Percentiles rank a stretch among this genome's conserved stretches.
These are phyloP conservation scores for Annulohypoxylon maeteangense DNA, from an alignment of 495 filamentous ascomycete genomes.

Conservation along the genomic window DNA sequence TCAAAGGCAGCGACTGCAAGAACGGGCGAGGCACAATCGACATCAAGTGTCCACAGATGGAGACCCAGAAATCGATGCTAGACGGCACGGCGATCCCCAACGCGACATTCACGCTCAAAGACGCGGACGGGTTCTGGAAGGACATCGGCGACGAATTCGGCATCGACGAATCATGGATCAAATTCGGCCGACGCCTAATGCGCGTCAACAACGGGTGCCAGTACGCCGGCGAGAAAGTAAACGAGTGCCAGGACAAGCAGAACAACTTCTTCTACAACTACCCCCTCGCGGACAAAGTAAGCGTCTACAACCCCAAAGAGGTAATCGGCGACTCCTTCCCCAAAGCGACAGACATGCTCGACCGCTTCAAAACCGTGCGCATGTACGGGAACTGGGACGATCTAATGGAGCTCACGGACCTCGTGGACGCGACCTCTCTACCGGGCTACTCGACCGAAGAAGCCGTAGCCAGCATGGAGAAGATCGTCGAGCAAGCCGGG, in stretches of 20 bases:
- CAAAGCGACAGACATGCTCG: background rate
- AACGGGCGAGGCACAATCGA: background rate
- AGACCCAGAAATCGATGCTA: background rate
- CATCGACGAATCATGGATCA: slow-evolving; percentile 3
- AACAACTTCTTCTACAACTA: slow-evolving; percentile 12
- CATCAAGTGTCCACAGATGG: background rate
- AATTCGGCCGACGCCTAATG: background rate
- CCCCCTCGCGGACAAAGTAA: background rate
- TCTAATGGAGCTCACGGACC: background rate
- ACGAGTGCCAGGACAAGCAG: slow-evolving; percentile 1
- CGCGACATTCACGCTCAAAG: background rate
- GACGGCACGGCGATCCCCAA: slow-evolving; percentile 2
- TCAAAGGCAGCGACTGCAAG: slow-evolving; percentile 1
- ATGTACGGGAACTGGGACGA: slow-evolving; percentile 1
- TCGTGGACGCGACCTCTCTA: background rate
- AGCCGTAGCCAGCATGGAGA: background rate
- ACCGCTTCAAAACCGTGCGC: background rate
- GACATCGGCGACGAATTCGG: background rate
- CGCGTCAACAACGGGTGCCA: slow-evolving; percentile 7
- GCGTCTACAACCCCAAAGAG: background rate
- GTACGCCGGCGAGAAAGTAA: background rate
- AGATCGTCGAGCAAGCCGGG: background rate
- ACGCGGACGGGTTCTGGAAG: background rate
- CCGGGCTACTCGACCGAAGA: slow-evolving; percentile 1
- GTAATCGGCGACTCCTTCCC: slow-evolving; percentile 4